phyloP scores from a whole-genome alignment of 805 yeast species.

The Kuraishia ogatae region DNA sequence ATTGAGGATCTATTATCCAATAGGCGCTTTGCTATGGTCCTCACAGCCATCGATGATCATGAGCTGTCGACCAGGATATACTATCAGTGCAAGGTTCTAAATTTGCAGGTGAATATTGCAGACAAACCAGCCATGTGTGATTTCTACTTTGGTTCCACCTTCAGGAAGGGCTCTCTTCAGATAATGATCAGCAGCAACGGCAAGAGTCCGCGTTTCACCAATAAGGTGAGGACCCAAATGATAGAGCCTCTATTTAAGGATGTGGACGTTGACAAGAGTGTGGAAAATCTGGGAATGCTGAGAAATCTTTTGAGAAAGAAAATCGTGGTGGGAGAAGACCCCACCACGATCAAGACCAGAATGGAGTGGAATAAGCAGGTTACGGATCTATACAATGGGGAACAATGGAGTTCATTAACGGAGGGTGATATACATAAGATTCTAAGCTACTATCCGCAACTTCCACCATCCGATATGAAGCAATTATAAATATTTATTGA shows the following conservation, averaged over 20 bases:
- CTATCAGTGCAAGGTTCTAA: constrained; percentile 31
- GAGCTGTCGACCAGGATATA: constrained; percentile 48
- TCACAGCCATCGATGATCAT: constrained; percentile 72
- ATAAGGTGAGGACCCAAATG: constrained; percentile 47
- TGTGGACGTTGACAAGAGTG: constrained; percentile 41
- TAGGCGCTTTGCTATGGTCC: constrained; percentile 51
- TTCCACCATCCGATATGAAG: constrained; percentile 14
- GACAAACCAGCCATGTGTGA: constrained; percentile 82
- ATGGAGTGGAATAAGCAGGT: constrained; percentile 65
- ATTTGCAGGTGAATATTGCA: constrained; percentile 68
- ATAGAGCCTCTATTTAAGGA: constrained; percentile 33
- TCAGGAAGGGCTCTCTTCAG: constrained; percentile 64
- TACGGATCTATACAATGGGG: constrained; percentile 51
- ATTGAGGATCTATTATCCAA: constrained; percentile 26
- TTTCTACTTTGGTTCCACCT: constrained; percentile 77
- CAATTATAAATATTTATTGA: too few relatives aligned
- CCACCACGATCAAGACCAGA: constrained; percentile 38
- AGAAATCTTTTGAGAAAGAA: constrained; percentile 38
- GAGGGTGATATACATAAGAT: constrained; percentile 29
- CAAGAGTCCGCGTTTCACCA: constrained; percentile 67
- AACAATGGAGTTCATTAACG: constrained; percentile 47
- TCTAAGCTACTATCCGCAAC: constrained; percentile 38
- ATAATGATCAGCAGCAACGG: constrained; percentile 82
- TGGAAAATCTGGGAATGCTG: constrained; percentile 49
- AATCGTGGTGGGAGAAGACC: constrained; percentile 34